phyloP scores from a whole-genome alignment of 2,329 filamentous ascomycete species.

The Colletotrichum higginsianum region DNA sequence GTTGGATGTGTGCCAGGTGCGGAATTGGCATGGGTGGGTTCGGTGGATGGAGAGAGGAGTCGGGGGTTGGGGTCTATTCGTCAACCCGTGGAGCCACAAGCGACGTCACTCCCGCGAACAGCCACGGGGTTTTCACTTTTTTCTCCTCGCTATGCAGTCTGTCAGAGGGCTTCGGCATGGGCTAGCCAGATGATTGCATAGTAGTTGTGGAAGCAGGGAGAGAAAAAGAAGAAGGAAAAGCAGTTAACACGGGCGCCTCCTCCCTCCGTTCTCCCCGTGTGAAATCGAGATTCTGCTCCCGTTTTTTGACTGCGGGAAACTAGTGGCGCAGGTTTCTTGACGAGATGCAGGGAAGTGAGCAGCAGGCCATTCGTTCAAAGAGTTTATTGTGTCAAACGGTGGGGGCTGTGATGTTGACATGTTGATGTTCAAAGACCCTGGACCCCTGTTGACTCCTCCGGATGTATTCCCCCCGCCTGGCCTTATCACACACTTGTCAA shows the following conservation, averaged over 20 bases:
- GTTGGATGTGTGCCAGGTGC: conserved; percentile 13
- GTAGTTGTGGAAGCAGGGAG: not conserved
- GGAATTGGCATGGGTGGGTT: not conserved
- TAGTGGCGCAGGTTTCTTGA: not conserved
- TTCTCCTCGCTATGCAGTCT: conserved; percentile 3
- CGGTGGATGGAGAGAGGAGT: not conserved
- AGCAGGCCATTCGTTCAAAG: not conserved
- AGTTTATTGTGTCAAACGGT: conserved; percentile 17
- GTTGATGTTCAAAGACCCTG: conserved; percentile 9
- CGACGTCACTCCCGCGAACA: conserved; percentile 29
- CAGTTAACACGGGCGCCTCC: not conserved
- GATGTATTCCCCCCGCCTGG: conserved; percentile 14
- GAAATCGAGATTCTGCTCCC: conserved; percentile 24
- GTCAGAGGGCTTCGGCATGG: conserved; percentile 11
- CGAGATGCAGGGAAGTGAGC: not conserved
- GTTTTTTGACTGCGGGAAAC: not conserved
- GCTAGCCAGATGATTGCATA: conserved; percentile 11
- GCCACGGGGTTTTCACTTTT: not conserved
- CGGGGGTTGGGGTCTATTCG: not conserved
- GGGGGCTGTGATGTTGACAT: conserved; percentile 23
- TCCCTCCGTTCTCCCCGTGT: not conserved
- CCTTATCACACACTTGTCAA: conserved; percentile 21
- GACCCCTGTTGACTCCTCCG: conserved; percentile 31
- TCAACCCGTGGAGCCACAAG: conserved; percentile 12
- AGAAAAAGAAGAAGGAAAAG: conserved; percentile 24